Base-by-base conservation (phyloP, 78 protist genomes). In the Anaeramoeba flamelloides region DNA sequence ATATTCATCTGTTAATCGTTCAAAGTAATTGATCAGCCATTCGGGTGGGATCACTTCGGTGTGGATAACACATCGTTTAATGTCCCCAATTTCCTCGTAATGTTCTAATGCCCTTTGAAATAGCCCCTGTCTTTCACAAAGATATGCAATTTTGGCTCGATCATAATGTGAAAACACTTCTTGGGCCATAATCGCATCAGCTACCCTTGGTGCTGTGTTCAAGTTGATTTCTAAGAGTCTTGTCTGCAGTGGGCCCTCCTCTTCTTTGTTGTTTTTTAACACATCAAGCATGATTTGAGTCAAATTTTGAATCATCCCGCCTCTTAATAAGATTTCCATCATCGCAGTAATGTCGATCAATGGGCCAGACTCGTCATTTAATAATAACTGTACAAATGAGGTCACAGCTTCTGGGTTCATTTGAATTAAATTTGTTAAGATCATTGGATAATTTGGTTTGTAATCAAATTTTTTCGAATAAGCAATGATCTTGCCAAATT, bases 41-140 rank as follows among this genome's bases (percentile, higher is more conserved):
- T 89, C n/a, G 69, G 82, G 87, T 64, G 78, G n/a, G 78, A 92
- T 83, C 82, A 38, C 12, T 34, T 40, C 86, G 32, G 96, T 83
- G 88, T 88, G 74, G 78, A 86, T 79, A 36, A 96, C 64, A 40
- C 89, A 93, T 34, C 99, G 91, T 90, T 90, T 91, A 77, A 95
- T 84, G 87, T 94, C 96, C 36, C 75, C 95, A 1, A n/a, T n/a
- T n/a, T n/a, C n/a, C n/a, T 85, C 84, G 95, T 95, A 97, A 89
- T 91, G 92, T 86, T 96, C 98, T 30, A 96, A 89, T 0, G 88
- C 98, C 8, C 97, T 89, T 83, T 91, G 92, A 83, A 33, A 82
- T 38, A 97, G 93, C 41, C 93, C 91, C 1, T 95, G 97, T 76
- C 87, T 77, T 86, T 97, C 99, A 83, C 99, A 97, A 79, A 94